phyloP scores from a whole-genome alignment of 768 basidiomycete genomes.

The Lactifluus echinatus region DNA sequence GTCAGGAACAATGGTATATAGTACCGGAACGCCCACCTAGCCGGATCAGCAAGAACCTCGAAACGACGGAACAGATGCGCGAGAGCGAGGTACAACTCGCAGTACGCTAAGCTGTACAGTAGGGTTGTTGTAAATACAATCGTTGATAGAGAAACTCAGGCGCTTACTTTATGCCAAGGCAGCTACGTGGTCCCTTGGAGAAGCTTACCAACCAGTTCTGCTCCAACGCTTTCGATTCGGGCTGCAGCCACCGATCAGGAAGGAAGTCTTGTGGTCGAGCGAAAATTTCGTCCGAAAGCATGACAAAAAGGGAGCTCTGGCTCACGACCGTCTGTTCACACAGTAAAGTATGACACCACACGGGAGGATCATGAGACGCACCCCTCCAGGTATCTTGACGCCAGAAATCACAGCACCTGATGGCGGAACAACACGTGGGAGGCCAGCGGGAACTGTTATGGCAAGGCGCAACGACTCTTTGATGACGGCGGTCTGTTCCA shows the following conservation, averaged over 20 bases:
- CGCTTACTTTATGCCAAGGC: constrained; percentile 21
- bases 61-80: constrained; percentile 22
- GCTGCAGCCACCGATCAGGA: constrained; percentile 19
- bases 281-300: constrained; percentile 12
- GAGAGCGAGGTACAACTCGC: constrained; percentile 20
- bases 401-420: constrained; percentile 8
- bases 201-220: constrained; percentile 15
- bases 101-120: constrained; percentile 17
- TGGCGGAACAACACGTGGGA: constrained; percentile 10
- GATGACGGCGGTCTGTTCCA: constrained; percentile 10
- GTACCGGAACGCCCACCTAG: neutral
- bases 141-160: neutral
- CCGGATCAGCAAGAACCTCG: constrained; percentile 14
- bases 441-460: neutral
- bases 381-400: constrained; percentile 9
- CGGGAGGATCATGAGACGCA: neutral
- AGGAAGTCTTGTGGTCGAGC: constrained; percentile 14
- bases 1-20: neutral
- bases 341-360: neutral
- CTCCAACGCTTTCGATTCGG: constrained; percentile 11
- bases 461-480: constrained; percentile 10
- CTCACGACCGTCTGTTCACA: constrained; percentile 2
- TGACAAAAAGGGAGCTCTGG: constrained; percentile 15
- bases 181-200: constrained; percentile 21
- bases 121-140: neutral